Evolutionary conservation across 129 eudicot genomes (phyloP), one percentile per base, ranked within the genome.

Genomic region (Dittrichia graveolens): DNA sequence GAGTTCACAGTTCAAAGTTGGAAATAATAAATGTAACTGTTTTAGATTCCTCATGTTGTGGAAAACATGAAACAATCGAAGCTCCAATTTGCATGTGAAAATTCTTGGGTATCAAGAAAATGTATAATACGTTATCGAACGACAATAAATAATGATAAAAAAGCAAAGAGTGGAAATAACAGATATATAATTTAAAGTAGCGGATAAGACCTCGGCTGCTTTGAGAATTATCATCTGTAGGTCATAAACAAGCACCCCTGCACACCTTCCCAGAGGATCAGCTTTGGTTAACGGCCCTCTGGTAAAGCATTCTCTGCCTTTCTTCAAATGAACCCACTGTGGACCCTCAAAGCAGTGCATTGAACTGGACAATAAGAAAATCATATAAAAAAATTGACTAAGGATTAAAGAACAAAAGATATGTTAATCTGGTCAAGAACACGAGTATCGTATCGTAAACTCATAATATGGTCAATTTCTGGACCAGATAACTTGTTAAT

Each of bases 301-400:
- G 16, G 95, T 79, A 83, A 94, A 94, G 65, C 73, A 82, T 81
- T 90, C 98, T 83, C 93, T 81, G 45, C 98, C 98, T 76, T 92
- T 86, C 80, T 84, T 86, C 85, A 94, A 74, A 77, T 85, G 86
- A 61, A 86, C 82, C 98, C 98, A 94, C 18, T 94, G 86, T 50
- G 97, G 93, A 64, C 98, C 97, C 81, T 94, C 98, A 81, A 90
- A 94, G 92, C 96, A 94, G 73, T 94, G 98, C 97, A 94, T 79
- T n/a, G 98, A 94, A 73, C 98, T 94, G 91, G 48, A 77, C 44
- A 4, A 3, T 8, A 59, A 13, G n/a, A 16, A 68, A 69, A 53
- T 3, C 15, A 37, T 45, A 12, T 55, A 24, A 39, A 54, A 7
- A 44, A 18, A 5, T 62, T 74, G 24, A 54, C 43, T 8, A 62